Conservation (phyloP, 805 yeast species). For the Candida germanica region DNA sequence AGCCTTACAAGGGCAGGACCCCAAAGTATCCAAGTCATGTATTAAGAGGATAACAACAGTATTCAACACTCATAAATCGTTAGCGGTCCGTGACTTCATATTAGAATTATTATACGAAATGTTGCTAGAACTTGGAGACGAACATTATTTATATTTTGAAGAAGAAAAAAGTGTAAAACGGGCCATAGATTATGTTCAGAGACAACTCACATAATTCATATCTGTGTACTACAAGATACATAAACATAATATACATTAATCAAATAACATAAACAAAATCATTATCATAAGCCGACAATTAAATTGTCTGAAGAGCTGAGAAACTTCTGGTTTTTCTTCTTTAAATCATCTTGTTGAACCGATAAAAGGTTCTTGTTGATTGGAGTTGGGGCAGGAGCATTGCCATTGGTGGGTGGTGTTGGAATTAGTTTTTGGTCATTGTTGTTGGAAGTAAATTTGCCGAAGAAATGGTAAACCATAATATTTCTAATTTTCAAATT, state of each 20-base stretch:
- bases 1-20: constrained; percentile 9
- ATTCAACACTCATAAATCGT: constrained; percentile 5
- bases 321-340: constrained; percentile 8
- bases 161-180: no score
- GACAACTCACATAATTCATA: no score
- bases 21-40: neutral
- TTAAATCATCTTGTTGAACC: constrained; percentile 11
- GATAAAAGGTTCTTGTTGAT: constrained; percentile 10
- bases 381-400: neutral
- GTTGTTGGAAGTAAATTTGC: constrained; percentile 4
- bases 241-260: neutral
- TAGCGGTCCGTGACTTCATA: constrained; percentile 2
- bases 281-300: constrained; percentile 18
- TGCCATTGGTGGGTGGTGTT: neutral
- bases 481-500: neutral
- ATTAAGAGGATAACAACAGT: constrained; percentile 6
- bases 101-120: constrained; percentile 9
- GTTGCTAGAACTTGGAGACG: constrained; percentile 1
- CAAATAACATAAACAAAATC: neutral
- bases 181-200: no score
- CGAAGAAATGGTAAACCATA: constrained; percentile 13
- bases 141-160: neutral
- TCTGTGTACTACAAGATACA: no score
- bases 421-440: neutral
- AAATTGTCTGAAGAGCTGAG: constrained; percentile 21